Base-by-base conservation (phyloP, 2,329 filamentous ascomycete genomes). In the Bipolaris gigantea region DNA sequence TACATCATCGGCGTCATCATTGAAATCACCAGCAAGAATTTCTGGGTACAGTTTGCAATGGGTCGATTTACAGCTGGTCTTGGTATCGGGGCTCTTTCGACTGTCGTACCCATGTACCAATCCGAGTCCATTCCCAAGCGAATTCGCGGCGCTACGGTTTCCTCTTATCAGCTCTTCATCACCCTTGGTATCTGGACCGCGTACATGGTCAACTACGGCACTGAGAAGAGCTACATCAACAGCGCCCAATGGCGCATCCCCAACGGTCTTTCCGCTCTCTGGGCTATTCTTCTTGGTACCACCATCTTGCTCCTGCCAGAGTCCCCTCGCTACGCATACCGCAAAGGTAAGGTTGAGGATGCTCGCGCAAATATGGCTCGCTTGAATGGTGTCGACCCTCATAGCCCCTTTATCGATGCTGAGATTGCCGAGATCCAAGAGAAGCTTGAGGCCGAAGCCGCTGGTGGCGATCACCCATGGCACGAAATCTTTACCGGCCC, bases 111-210 rank as follows among this genome's bases (percentile, higher is more conserved):
- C 9, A 73, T 89, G 83, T 89, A 89, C 65, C 85, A 88, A 68
- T 83, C 81, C 8, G 87, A 89, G 71, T 85, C 81, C 52, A 83
- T 84, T 7, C 87, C 87, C 0, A 81, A 85, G 58, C 80, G 84
- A 48, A 83, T 89, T 51, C 83, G 86, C 65, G 85, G 85, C 63
- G 78, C 85, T 8, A 79, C 88, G 32, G 81, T 89, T 48, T 66
- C 82, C 2, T 83, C 80, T 27, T 89, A 89, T 70, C 87, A 89
- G 75, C 78, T 89, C 6, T 82, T 88, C 68, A 86, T 89, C 67
- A 89, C 86, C 0, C 75, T 88, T 30, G 87, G 87, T 57, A 88
- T 89, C 68, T 85, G 77, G 62, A 72, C 79, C 16, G 79, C 75
- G 0, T 76, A 75, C 58, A 73, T 75, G 69, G 77, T 80, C 69